Conservation (phyloP, 495 filamentous ascomycete genomes). For the Neurospora tetraspora region DNA sequence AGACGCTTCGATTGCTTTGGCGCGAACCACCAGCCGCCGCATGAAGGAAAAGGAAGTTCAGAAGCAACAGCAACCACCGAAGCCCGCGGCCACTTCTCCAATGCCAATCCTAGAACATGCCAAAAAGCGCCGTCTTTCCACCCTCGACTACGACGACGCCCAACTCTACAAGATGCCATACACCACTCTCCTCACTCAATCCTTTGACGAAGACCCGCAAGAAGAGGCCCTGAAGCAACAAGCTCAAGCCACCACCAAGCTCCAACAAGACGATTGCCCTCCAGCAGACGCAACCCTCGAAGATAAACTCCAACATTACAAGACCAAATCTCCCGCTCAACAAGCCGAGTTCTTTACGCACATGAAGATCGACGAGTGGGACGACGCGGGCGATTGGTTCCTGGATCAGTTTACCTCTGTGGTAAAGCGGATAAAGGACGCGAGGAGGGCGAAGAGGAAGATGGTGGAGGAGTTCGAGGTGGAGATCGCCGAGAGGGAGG, state of each 20-base stretch:
- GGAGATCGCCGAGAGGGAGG: conserved; percentile 45
- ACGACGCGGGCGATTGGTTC: conserved; percentile 73
- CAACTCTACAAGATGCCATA: conserved; percentile 45
- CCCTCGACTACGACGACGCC: conserved; percentile 44
- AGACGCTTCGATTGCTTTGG: conserved; percentile 6
- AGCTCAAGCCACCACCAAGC: conserved; percentile 2
- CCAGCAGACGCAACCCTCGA: conserved; percentile 17
- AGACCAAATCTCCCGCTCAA: conserved; percentile 27
- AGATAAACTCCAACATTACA: conserved; percentile 36
- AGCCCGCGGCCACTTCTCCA: not conserved
- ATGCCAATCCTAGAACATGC: not conserved
- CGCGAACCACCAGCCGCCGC: conserved; percentile 25
- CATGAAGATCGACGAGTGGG: conserved; percentile 65
- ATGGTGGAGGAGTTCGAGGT: conserved; percentile 58
- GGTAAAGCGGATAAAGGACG: conserved; percentile 51
- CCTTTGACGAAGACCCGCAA: conserved; percentile 46
- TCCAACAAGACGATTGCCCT: not conserved
- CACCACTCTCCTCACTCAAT: conserved; percentile 38
- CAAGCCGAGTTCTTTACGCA: conserved; percentile 54
- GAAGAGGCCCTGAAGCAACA: conserved; percentile 19
- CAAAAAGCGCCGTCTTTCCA: conserved; percentile 27
- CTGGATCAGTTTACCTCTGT: conserved; percentile 56
- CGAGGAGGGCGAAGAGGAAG: conserved; percentile 54
- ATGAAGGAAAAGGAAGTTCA: conserved; percentile 9
- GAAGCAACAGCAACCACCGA: conserved; percentile 4